Base-by-base conservation (phyloP, 2,329 filamentous ascomycete species). In the Aspergillus ustus region DNA sequence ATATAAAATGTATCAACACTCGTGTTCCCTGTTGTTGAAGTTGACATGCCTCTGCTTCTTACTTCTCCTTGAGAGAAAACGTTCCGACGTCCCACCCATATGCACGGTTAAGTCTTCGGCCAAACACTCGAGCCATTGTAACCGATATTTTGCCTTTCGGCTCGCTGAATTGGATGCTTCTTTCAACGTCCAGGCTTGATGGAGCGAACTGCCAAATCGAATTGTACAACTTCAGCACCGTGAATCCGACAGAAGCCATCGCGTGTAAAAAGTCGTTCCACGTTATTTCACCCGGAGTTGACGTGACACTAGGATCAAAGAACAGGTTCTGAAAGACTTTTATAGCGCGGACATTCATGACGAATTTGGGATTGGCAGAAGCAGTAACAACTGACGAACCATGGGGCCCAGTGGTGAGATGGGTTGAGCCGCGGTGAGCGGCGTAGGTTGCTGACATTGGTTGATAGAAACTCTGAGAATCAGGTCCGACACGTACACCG, bases 171-270 rank as follows among this genome's bases (percentile, higher is more conserved):
- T 87, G 83, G 37, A 89, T 88, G 28, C 78, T 80, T 3, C 81
- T 72, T 44, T 80, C 74, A 0, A 81, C 75, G 57, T 82, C 77
- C 22, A 80, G 61, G 3, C 65, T 66, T 4, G 69, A 69, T 3
- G 82, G 82, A 13, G 75, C 77, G 62, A 89, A 89, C 11, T 87
- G 83, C 87, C 87, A 89, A 0, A 83, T 82, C 1, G 84, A 88
- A 0, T 85, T 85, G 62, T 87, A 86, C 0, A 88, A 76, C 72
- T 89, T 88, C 71, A 85, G 74, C 0, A 79, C 79, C 0, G 67
- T 62, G 57, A 89, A 87, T 0, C 85, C 86, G 0, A 78, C 77
- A 0, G 75, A 75, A 0, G 67, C 63, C 81, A 87, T 83, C 0
- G 84, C 84, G 60, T 82, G 79, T 3, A 86, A 67, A 61, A 87